Evolutionary conservation across 768 basidiomycete species (phyloP).

Genomic region (Trametes maxima): DNA sequence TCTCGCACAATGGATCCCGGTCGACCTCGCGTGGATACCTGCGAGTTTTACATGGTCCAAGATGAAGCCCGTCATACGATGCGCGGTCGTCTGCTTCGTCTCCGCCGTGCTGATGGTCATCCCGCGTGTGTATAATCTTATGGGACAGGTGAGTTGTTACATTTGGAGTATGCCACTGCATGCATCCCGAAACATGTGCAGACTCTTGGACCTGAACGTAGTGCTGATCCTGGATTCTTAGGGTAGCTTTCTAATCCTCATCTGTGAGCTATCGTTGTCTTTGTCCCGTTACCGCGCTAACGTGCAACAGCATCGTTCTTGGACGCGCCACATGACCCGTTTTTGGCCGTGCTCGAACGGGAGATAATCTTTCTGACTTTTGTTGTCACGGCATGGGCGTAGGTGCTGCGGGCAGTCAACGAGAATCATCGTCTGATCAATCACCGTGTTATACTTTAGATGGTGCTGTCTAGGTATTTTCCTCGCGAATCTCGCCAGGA

Average conservation of each 20-base stretch:
- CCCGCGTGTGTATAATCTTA: constrained; percentile 44
- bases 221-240: constrained; percentile 27
- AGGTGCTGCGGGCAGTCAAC: constrained; percentile 31
- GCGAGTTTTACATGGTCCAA: constrained; percentile 59
- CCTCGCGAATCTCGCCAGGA: constrained; percentile 59
- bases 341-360: constrained; percentile 67
- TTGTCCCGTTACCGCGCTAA: neutral
- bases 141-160: constrained; percentile 62
- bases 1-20: constrained; percentile 29
- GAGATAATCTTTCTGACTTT: constrained; percentile 58
- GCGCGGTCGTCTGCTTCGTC: constrained; percentile 64
- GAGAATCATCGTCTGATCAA: too few species aligned
- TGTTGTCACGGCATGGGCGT: constrained; percentile 60
- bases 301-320: constrained; percentile 54
- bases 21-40: constrained; percentile 54
- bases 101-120: constrained; percentile 61
- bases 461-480: constrained; percentile 70
- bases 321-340: constrained; percentile 69
- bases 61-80: constrained; percentile 64
- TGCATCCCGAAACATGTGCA: neutral
- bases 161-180: neutral
- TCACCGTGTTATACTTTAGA: too few species aligned
- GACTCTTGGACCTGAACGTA: neutral
- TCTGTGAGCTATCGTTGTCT: constrained; percentile 44
- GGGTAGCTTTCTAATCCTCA: constrained; percentile 67